These are phyloP conservation scores for Fusarium sp. DNA, from an alignment of 2,329 filamentous ascomycete species.

Conservation along the genomic window DNA sequence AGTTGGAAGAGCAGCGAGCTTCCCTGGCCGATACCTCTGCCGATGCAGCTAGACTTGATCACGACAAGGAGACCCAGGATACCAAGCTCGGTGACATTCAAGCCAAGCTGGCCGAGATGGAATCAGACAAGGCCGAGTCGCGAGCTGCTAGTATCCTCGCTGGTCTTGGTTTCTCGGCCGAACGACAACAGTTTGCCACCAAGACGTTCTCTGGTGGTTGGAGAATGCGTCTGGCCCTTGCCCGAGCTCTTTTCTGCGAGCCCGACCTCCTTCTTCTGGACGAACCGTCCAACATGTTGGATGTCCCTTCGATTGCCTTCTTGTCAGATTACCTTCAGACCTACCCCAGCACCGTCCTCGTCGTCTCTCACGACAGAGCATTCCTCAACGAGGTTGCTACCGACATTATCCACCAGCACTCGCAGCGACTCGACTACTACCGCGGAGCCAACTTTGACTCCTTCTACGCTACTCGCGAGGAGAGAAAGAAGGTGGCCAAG, in stretches of 20 bases:
- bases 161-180: conserved; percentile 94
- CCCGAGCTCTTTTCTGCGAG: conserved; percentile 96
- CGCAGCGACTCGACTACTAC: conserved; percentile 97
- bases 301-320: conserved; percentile 99
- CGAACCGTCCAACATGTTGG: conserved; percentile 99
- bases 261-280: conserved; percentile 95
- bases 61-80: conserved; percentile 90
- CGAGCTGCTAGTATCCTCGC: conserved; percentile 95
- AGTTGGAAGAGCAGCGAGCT: conserved; percentile 81
- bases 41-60: conserved; percentile 87
- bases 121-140: conserved; percentile 97
- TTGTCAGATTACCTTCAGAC: conserved; percentile 93
- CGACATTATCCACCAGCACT: conserved; percentile 98
- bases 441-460: conserved; percentile 96
- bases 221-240: conserved; percentile 97
- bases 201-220: conserved; percentile 99
- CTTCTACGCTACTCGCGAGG: conserved; percentile 97
- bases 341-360: conserved; percentile 94
- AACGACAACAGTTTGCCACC: conserved; percentile 91
- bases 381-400: conserved; percentile 99
- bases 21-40: conserved; percentile 91
- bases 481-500: conserved; percentile 95
- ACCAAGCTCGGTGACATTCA: conserved; percentile 92
- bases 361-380: conserved; percentile 98
- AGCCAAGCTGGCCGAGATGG: conserved; percentile 94